Evolutionary conservation across 1,284 basidiomycete genomes (phyloP).

Genomic region (Microbotryum silenes-acaulis): DNA sequence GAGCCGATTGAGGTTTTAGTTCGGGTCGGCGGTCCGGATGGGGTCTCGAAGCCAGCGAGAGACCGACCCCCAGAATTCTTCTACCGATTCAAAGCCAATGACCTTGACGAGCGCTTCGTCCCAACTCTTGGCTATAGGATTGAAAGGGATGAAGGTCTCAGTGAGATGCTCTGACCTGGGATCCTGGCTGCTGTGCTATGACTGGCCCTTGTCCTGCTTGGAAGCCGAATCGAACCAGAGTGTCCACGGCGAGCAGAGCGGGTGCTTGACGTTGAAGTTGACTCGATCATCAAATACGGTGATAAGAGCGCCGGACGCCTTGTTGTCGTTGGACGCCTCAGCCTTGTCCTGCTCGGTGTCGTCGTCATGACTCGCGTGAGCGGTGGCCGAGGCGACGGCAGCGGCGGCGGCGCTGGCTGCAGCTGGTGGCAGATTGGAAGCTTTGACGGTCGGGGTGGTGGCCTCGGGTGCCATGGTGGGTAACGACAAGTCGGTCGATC

Average conservation of each 20-base stretch:
- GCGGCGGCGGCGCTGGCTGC: constrained; percentile 14
- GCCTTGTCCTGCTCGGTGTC: not conserved
- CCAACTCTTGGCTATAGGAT: constrained; percentile 65
- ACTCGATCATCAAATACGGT: constrained; percentile 32
- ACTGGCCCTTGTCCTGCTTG: constrained; percentile 54
- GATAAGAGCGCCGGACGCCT: constrained; percentile 1
- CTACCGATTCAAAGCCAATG: constrained; percentile 85
- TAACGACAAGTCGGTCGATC: no score
- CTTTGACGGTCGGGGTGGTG: not conserved
- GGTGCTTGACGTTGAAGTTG: constrained; percentile 36
- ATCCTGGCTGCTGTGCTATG: not conserved
- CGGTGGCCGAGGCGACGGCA: constrained; percentile 9
- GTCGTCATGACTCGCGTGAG: not conserved
- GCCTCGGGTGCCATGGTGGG: not conserved
- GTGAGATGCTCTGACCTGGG: no score
- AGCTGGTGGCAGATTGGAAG: constrained; percentile 5
- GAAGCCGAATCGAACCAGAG: constrained; percentile 92
- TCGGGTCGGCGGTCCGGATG: not conserved
- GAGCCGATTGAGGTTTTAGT: not conserved
- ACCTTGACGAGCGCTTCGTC: constrained; percentile 96
- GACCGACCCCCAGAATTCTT: constrained; percentile 92
- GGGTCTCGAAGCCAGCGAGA: not conserved
- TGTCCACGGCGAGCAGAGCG: constrained; percentile 58
- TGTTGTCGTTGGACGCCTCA: not conserved
- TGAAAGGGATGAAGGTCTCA: constrained; percentile 2